These are phyloP conservation scores for Pseudocercospora fuligena DNA, from an alignment of 2,329 filamentous ascomycete species.

Conservation along the genomic window DNA sequence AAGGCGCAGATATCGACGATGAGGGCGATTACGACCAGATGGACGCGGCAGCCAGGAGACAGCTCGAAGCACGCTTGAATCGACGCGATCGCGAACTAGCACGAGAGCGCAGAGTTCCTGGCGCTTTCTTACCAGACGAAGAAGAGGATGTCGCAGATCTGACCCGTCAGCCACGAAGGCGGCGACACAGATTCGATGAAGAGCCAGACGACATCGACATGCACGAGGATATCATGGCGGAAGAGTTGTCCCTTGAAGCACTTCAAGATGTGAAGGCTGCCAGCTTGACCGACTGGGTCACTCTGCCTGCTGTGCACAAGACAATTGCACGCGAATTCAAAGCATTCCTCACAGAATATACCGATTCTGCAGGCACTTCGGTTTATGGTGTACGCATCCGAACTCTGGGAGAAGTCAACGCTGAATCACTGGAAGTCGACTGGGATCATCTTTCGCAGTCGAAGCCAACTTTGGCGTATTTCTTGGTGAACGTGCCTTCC, in stretches of 20 bases:
- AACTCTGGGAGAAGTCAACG: conserved; percentile 95
- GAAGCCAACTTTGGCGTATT: conserved; percentile 94
- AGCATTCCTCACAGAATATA: conserved; percentile 94
- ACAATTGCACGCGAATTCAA: conserved; percentile 98
- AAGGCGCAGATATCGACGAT: conserved; percentile 74
- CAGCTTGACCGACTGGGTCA: conserved; percentile 93
- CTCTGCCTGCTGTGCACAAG: conserved; percentile 83
- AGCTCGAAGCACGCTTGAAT: conserved; percentile 74
- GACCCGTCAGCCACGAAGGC: conserved; percentile 80
- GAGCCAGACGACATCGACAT: conserved; percentile 87
- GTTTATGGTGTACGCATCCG: conserved; percentile 94
- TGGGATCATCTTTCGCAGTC: conserved; percentile 89
- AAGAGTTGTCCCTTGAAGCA: conserved; percentile 89
- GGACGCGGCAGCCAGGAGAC: conserved; percentile 67
- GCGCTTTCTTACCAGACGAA: conserved; percentile 77
- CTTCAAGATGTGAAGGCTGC: conserved; percentile 91
- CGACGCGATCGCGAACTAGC: conserved; percentile 74
- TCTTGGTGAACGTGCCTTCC: conserved; percentile 91
- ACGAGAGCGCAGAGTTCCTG: conserved; percentile 67
- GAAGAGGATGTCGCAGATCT: conserved; percentile 85
- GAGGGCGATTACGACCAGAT: conserved; percentile 75
- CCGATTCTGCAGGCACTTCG: conserved; percentile 83
- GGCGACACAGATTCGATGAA: conserved; percentile 91
- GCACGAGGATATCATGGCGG: conserved; percentile 92
- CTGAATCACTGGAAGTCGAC: conserved; percentile 93